These are phyloP conservation scores for Saccharomycopsis fodiens DNA, from an alignment of 805 yeast species.

Conservation along the genomic window DNA sequence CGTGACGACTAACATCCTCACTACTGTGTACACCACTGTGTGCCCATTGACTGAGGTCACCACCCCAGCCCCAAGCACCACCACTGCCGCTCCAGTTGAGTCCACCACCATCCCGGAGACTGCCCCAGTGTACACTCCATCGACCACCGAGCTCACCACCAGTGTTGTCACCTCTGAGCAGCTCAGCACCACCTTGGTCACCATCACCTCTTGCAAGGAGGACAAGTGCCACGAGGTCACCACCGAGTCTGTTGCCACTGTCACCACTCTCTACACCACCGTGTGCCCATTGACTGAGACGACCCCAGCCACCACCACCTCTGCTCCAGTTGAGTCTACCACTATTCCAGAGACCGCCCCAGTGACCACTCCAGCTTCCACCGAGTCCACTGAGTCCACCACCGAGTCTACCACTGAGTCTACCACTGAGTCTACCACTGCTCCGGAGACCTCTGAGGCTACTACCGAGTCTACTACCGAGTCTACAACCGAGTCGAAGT, in stretches of 20 bases:
- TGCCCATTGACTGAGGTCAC: neutral
- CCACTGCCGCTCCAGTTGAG: neutral
- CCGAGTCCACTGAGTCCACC: conserved; percentile 2
- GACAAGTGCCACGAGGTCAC: conserved; percentile 15
- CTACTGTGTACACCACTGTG: conserved; percentile 1
- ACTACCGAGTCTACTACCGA: neutral
- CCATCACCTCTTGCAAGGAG: conserved; percentile 18
- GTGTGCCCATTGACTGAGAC: conserved; percentile 5
- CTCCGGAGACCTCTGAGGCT: neutral
- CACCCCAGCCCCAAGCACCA: neutral
- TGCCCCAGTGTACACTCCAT: conserved; percentile 15
- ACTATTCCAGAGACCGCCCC: neutral
- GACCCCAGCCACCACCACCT: conserved; percentile 7
- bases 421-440: conserved; percentile 1
- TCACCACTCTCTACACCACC: conserved; percentile 11
- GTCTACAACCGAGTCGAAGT: neutral
- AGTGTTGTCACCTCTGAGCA: neutral
- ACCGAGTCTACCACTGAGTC: neutral
- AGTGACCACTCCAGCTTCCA: neutral
- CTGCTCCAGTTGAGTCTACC: neutral
- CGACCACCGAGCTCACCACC: neutral
- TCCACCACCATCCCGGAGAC: conserved; percentile 1
- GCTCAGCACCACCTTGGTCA: conserved; percentile 11
- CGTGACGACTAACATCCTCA: neutral
- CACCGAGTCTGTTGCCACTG: neutral